These are phyloP conservation scores for Moricandia moricandioides DNA, from an alignment of 345 rosid species.

Conservation along the genomic window DNA sequence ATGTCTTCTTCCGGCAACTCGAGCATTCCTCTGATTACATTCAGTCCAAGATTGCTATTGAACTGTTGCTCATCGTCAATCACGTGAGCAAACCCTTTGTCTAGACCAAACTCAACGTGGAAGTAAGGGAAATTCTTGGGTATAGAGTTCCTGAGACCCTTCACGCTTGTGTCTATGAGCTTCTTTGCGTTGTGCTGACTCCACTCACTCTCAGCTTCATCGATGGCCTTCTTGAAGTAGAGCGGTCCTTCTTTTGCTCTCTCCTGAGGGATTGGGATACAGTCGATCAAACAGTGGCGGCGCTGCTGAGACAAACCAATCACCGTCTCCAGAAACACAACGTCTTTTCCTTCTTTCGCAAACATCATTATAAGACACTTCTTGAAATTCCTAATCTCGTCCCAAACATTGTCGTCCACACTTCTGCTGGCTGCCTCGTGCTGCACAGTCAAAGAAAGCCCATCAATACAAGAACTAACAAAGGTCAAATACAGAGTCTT, in stretches of 20 bases:
- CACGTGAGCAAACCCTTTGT: constrained; percentile 83
- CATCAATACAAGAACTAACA: background rate
- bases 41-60: constrained; percentile 74
- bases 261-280: constrained; percentile 71
- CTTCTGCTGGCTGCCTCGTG: constrained; percentile 77
- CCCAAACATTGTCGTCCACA: constrained; percentile 78
- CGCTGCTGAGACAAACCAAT: constrained; percentile 78
- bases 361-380: constrained; percentile 93
- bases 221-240: constrained; percentile 91
- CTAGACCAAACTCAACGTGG: constrained; percentile 86
- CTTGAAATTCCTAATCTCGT: constrained; percentile 85
- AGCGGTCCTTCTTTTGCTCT: constrained; percentile 79
- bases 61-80: constrained; percentile 90
- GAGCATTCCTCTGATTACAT: constrained; percentile 90
- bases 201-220: constrained; percentile 98
- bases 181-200: constrained; percentile 96
- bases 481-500: background rate
- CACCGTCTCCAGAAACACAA: constrained; percentile 84
- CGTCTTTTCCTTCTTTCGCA: constrained; percentile 76
- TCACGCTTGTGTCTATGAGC: constrained; percentile 82
- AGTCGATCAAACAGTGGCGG: constrained; percentile 81
- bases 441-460: constrained; percentile 37
- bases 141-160: constrained; percentile 79
- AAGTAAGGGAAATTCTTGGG: constrained; percentile 93
- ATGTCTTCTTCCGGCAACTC: constrained; percentile 80